Percentiles rank a stretch among this genome's conserved stretches.
Evolutionary conservation across 1,284 basidiomycete genomes (phyloP).

Genomic region (Cystobasidium slooffiae): DNA sequence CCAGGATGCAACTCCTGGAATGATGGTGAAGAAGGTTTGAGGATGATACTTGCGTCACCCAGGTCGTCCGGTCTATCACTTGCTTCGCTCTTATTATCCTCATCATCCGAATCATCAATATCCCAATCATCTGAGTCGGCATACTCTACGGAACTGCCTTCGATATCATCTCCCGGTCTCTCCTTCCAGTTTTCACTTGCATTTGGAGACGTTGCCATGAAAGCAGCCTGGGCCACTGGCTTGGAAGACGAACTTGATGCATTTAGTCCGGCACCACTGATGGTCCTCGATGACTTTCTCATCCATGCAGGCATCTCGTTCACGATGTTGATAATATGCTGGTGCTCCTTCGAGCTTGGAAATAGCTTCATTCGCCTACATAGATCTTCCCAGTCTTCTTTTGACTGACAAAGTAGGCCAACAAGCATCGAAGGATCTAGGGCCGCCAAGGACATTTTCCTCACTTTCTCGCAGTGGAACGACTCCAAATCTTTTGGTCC

Average conservation of each 20-base stretch:
- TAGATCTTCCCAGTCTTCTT: constrained; percentile 83
- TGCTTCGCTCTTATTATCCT: not conserved
- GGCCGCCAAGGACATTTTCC: constrained; percentile 88
- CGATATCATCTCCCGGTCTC: constrained; percentile 9
- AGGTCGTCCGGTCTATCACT: not conserved
- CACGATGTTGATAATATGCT: constrained; percentile 33
- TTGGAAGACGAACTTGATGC: not conserved
- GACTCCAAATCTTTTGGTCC: constrained; percentile 71
- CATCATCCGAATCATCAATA: constrained; percentile 39
- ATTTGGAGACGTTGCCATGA: not conserved
- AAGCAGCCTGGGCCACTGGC: not conserved
- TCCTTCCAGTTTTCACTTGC: not conserved
- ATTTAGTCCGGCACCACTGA: constrained; percentile 27
- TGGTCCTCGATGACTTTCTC: constrained; percentile 28
- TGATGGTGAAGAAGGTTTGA: constrained; percentile 7
- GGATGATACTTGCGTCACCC: constrained; percentile 4
- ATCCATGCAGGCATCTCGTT: constrained; percentile 44
- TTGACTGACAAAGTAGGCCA: constrained; percentile 83
- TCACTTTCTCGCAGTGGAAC: constrained; percentile 90
- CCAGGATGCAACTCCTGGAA: constrained; percentile 5
- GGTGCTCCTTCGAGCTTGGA: constrained; percentile 14
- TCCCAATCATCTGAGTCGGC: constrained; percentile 42
- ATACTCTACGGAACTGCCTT: constrained; percentile 33
- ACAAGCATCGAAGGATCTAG: constrained; percentile 96
- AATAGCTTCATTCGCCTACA: constrained; percentile 62